Conservation (phyloP, 768 basidiomycete species). For the Naganishia antarctica region DNA sequence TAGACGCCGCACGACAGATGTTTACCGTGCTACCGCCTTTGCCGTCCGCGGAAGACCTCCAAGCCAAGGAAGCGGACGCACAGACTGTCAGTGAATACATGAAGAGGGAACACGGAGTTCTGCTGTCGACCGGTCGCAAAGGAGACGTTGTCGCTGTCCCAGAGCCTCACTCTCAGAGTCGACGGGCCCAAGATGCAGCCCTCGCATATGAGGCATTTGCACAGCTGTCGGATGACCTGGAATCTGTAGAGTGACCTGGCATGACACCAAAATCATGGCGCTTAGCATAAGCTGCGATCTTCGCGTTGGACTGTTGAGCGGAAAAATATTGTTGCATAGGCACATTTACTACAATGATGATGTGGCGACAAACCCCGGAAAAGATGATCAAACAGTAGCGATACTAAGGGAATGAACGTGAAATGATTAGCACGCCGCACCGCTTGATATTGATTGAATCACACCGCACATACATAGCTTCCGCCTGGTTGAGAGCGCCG, state of each 20-base stretch:
- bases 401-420: too few species aligned
- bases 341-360: not conserved
- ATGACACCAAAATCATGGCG: too few species aligned
- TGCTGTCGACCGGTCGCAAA: not conserved
- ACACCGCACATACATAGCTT: conserved; percentile 53
- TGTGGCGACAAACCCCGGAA: not conserved
- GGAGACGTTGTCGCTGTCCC: too few species aligned
- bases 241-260: not conserved
- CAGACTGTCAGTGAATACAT: conserved; percentile 33
- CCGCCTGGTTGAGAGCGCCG: conserved; percentile 88
- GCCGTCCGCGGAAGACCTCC: conserved; percentile 23
- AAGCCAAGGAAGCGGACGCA: conserved; percentile 20
- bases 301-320: too few species aligned
- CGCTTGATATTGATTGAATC: too few species aligned
- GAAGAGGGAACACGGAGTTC: conserved; percentile 39
- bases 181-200: not conserved
- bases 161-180: too few species aligned
- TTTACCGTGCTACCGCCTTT: conserved; percentile 33
- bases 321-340: not conserved
- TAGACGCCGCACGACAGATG: conserved; percentile 21
- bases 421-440: not conserved
- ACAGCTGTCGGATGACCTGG: not conserved
- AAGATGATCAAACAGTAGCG: not conserved
- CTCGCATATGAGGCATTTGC: not conserved
- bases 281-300: too few species aligned